Base-by-base conservation (phyloP, 1,284 basidiomycete genomes). In the Fomitiporia mediterranea region DNA sequence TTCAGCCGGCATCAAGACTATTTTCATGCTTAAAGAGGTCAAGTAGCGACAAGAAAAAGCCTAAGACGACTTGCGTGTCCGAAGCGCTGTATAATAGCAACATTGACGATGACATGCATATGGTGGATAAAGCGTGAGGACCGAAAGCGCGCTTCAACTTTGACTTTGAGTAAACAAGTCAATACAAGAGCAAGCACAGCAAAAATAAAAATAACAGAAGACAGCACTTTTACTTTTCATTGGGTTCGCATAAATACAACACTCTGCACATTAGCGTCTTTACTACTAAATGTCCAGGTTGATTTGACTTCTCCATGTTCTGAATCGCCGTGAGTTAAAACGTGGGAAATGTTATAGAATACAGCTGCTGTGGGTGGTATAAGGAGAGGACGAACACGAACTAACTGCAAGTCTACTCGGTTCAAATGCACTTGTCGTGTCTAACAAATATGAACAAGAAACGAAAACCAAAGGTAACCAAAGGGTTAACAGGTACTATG, bases 401-500 rank as follows among this genome's bases (percentile, higher is more conserved):
- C 37, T 25, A 25, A 37, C 35, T 3, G 35, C 13, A 23, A 53
- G 37, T 53, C 51, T 43, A 42, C 32, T 40, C 43, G 42, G 53
- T 46, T 48, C 53, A 47, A 11, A 35, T 38, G 35, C 53, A 47
- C 32, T 9, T 37, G 44, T 48, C 43, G 53, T 13, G 35, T 54
- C 43, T 48, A 47, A 39, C 46, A 17, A 39, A n/a, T 47, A 54
- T 48, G 40, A 23, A 48, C 44, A 46, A 50, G 43, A 43, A 44
- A 38, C 17, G 32, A 25, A n/a, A 30, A 38, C 34, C 21, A 42
- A 25, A 28, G 43, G 7, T 42, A 56, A 43, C 55, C 55, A 56
- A 51, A 43, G 42, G 42, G 23, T 19, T 13, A 19, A 34, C 15
- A 47, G 39, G 53, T 17, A 54, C 86, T 72, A 91, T 76, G 87